phyloP scores from a whole-genome alignment of 148 eudicot genomes.

The Vaccinium macrocarpon region DNA sequence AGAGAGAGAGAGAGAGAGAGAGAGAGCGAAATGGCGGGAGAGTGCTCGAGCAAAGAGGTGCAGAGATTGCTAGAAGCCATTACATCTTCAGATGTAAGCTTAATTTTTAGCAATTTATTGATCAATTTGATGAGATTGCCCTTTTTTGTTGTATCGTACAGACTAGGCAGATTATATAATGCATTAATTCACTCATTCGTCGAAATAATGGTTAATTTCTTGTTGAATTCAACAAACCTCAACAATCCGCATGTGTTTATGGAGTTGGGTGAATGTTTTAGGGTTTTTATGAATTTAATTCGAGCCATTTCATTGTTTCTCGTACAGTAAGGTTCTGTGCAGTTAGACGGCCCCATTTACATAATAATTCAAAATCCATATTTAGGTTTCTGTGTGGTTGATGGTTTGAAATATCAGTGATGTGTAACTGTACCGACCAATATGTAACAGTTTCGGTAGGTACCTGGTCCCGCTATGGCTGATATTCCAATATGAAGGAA shows the following conservation, averaged over 20 bases:
- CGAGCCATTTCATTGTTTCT: not conserved
- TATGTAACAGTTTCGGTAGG: too few relatives aligned
- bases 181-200: not conserved
- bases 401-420: too few relatives aligned
- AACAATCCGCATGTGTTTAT: not conserved
- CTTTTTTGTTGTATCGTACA: not conserved
- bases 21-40: slow-evolving; percentile 13
- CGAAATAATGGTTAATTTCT: not conserved
- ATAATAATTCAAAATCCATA: too few relatives aligned
- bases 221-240: not conserved
- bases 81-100: slow-evolving; percentile 71
- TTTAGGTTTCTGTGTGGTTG: not conserved
- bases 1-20: slow-evolving; percentile 12
- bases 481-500: too few relatives aligned
- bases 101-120: slow-evolving; percentile 6
- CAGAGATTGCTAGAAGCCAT: slow-evolving; percentile 58
- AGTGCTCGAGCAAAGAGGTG: slow-evolving; percentile 41
- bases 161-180: not conserved
- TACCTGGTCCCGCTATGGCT: too few relatives aligned
- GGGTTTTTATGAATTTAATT: not conserved
- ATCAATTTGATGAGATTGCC: not conserved
- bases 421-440: too few relatives aligned
- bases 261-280: not conserved
- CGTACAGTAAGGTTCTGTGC: not conserved
- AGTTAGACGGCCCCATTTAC: not conserved